Conservation (phyloP, 306 rosid genomes). For the Casuarina equisetifolia region DNA sequence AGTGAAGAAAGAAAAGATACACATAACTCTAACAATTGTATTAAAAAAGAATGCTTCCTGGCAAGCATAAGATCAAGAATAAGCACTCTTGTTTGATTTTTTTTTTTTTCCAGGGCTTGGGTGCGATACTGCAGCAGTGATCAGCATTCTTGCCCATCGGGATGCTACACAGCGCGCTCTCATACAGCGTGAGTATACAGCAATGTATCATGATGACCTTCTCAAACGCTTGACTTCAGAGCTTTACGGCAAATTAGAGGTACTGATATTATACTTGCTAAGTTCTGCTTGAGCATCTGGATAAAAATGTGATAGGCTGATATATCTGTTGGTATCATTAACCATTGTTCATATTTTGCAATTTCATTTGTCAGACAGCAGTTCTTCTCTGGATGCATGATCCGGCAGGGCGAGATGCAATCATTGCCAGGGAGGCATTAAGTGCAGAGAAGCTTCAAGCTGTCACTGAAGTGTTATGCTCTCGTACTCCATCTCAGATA, state of each 20-base stretch:
- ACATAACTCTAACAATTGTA: background rate
- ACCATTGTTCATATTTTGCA: background rate
- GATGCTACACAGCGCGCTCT: constrained; percentile 63
- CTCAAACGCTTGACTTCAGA: constrained; percentile 60
- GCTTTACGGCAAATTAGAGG: constrained; percentile 74
- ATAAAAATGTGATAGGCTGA: background rate
- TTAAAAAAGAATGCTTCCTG: background rate
- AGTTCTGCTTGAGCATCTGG: background rate
- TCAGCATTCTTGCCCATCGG: constrained; percentile 71
- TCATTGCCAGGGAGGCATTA: constrained; percentile 43
- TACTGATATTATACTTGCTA: constrained; percentile 6
- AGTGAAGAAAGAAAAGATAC: background rate
- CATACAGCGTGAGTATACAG: constrained; percentile 65
- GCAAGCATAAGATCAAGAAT: background rate
- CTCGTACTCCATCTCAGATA: constrained; percentile 69
- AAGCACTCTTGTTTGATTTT: background rate
- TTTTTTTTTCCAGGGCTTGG: constrained; percentile 54
- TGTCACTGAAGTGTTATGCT: constrained; percentile 80
- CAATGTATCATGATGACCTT: constrained; percentile 63
- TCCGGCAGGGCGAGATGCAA: constrained; percentile 74
- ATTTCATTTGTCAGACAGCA: constrained; percentile 47
- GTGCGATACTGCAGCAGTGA: constrained; percentile 64
- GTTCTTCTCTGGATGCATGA: constrained; percentile 78
- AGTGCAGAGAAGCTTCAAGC: constrained; percentile 39
- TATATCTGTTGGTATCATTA: background rate